These are phyloP conservation scores for Phytopythium oedochilum DNA, from an alignment of 352 stramenopile genomes.

Conservation along the genomic window DNA sequence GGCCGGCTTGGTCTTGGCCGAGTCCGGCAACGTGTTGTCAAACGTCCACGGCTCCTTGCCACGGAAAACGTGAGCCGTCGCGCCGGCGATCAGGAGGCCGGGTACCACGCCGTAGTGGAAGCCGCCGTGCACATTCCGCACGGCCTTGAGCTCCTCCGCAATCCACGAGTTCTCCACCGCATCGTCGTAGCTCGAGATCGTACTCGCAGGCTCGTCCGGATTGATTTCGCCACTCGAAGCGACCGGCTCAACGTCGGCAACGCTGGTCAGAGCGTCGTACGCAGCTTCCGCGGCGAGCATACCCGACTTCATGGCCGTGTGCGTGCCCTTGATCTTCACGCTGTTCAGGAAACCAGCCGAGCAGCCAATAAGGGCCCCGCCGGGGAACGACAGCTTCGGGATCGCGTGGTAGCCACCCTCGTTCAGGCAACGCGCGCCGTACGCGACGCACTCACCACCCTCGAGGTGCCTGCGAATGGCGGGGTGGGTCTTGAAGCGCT, in stretches of 20 bases:
- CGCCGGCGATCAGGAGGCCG: constrained; percentile 92
- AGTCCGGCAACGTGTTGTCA: constrained; percentile 77
- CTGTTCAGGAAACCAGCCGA: constrained; percentile 98
- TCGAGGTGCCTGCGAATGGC: constrained; percentile 92
- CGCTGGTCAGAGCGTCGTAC: constrained; percentile 82
- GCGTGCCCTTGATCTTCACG: constrained; percentile 99
- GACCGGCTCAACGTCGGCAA: constrained; percentile 46
- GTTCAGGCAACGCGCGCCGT: constrained; percentile 94
- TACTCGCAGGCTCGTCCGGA: constrained; percentile 41
- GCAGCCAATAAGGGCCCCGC: constrained; percentile 95
- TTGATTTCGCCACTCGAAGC: constrained; percentile 73
- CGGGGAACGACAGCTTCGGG: constrained; percentile 98
- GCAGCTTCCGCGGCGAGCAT: constrained; percentile 96
- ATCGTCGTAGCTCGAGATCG: constrained; percentile 84
- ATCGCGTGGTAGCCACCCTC: constrained; percentile 97
- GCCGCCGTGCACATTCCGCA: constrained; percentile 96
- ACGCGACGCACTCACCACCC: constrained; percentile 96
- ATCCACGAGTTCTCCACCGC: constrained; percentile 95
- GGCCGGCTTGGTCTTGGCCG: constrained; percentile 89
- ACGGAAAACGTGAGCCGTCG: constrained; percentile 92
- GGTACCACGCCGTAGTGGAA: constrained; percentile 95
- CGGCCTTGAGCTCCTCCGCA: constrained; percentile 94
- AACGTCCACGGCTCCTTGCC: constrained; percentile 98
- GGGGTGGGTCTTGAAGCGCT: constrained; percentile 98
- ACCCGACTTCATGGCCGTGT: constrained; percentile 98